Conservation (phyloP, 495 filamentous ascomycete species). For the Sordaria brevicollis region DNA sequence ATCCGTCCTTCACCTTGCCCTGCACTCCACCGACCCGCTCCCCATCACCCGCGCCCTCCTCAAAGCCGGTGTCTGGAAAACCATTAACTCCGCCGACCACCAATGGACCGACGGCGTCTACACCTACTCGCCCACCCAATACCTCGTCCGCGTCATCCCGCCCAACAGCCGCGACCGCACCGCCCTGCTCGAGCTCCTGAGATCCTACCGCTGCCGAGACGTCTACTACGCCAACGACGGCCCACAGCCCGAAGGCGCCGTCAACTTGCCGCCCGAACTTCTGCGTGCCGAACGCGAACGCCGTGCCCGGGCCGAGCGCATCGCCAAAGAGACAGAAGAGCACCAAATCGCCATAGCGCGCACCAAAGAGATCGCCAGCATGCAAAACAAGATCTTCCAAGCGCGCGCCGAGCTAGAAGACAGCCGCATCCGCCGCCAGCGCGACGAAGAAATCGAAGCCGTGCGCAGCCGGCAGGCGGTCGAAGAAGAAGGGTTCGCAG, state of each 20-base stretch:
- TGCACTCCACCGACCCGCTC: slow-evolving; percentile 33
- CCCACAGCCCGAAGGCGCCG: slow-evolving; percentile 32
- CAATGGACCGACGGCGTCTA: slow-evolving; percentile 30
- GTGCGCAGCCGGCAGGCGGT: slow-evolving; percentile 21
- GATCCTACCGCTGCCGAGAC: slow-evolving; percentile 31
- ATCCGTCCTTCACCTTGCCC: slow-evolving; percentile 33
- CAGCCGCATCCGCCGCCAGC: slow-evolving; percentile 24
- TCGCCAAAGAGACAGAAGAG: slow-evolving; percentile 26
- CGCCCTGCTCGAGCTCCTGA: slow-evolving; percentile 30
- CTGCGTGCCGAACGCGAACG: slow-evolving; percentile 34
- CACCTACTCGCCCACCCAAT: slow-evolving; percentile 38
- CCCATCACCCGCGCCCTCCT: slow-evolving; percentile 33
- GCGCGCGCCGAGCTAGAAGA: slow-evolving; percentile 36
- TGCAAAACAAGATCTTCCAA: slow-evolving; percentile 33
- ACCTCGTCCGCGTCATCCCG: slow-evolving; percentile 24
- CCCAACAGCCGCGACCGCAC: slow-evolving; percentile 19
- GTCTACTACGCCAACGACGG: slow-evolving; percentile 38
- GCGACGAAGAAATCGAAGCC: slow-evolving; percentile 25
- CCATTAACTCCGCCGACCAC: slow-evolving; percentile 34
- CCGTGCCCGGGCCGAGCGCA: slow-evolving; percentile 23
- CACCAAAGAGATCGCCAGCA: slow-evolving; percentile 29
- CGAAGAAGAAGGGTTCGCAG: slow-evolving; percentile 15
- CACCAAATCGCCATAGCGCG: slow-evolving; percentile 27
- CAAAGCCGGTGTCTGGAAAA: slow-evolving; percentile 36
- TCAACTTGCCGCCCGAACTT: slow-evolving; percentile 34